phyloP scores from a whole-genome alignment of 257 asterid species.

The Henckelia pumila region DNA sequence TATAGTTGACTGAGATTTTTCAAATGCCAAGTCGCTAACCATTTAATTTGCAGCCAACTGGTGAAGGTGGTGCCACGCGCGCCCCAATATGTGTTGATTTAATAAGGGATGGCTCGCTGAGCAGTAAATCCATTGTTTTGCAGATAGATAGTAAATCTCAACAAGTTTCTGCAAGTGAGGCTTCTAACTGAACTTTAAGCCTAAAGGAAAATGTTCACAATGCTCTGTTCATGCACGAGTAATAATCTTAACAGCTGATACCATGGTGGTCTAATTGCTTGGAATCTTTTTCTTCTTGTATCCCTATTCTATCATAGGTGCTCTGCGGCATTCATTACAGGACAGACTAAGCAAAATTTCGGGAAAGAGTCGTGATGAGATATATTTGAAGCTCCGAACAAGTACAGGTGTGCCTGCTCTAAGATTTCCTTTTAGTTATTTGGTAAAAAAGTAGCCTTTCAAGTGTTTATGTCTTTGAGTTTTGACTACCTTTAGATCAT shows the following conservation, averaged over 20 bases:
- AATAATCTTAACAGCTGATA: background rate
- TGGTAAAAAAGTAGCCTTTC: background rate
- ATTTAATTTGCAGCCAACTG: slow-evolving; percentile 71
- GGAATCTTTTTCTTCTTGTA: slow-evolving; percentile 20
- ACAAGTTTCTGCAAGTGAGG: slow-evolving; percentile 82
- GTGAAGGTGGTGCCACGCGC: slow-evolving; percentile 99
- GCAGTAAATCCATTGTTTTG: slow-evolving; percentile 79
- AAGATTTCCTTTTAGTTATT: slow-evolving; percentile 13
- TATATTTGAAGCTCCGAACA: slow-evolving; percentile 84
- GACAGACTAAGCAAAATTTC: slow-evolving; percentile 86
- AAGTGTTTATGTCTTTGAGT: slow-evolving; percentile 18
- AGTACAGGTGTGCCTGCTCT: slow-evolving; percentile 72
- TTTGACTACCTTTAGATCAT: background rate
- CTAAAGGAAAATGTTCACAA: slow-evolving; percentile 4
- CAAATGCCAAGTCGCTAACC: background rate
- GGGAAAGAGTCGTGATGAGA: slow-evolving; percentile 88
- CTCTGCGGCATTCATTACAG: slow-evolving; percentile 91
- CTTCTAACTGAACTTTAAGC: slow-evolving; percentile 26
- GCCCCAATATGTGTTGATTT: slow-evolving; percentile 94
- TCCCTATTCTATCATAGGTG: slow-evolving; percentile 53
- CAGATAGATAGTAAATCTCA: slow-evolving; percentile 96
- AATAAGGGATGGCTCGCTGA: slow-evolving; percentile 73
- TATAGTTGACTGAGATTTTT: background rate
- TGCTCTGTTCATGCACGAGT: slow-evolving; percentile 1
- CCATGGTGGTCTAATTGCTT: slow-evolving; percentile 21